phyloP scores from a whole-genome alignment of 192 early-diverging fungal species.

The Thamnidium elegans region DNA sequence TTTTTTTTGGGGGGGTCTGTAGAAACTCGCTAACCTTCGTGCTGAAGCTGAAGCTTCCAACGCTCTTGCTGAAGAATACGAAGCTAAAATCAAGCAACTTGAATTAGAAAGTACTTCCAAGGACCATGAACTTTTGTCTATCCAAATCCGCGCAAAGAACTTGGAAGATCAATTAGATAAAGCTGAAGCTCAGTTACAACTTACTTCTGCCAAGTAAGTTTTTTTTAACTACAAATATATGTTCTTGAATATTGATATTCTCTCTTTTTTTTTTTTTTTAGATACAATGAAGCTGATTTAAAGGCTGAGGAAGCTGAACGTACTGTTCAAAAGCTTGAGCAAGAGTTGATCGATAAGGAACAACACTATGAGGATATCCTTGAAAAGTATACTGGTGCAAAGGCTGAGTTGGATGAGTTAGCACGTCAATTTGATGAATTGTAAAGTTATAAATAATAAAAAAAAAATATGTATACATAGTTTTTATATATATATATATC shows the following conservation, averaged over 20 bases:
- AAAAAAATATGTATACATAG: background rate
- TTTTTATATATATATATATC: background rate
- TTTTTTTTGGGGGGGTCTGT: too few relatives aligned
- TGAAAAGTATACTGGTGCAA: constrained; percentile 62
- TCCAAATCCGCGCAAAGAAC: constrained; percentile 60
- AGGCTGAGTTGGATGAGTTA: constrained; percentile 78
- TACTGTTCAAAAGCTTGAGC: constrained; percentile 74
- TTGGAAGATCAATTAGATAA: constrained; percentile 36
- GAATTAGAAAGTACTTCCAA: constrained; percentile 59
- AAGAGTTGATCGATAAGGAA: constrained; percentile 73
- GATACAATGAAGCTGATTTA: constrained; percentile 63
- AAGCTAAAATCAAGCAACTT: constrained; percentile 60
- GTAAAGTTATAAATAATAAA: constrained; percentile 40
- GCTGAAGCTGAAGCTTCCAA: constrained; percentile 62
- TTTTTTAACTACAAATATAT: too few relatives aligned
- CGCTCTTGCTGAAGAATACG: constrained; percentile 61
- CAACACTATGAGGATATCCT: constrained; percentile 68
- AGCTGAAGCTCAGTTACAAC: constrained; percentile 49
- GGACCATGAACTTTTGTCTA: constrained; percentile 71
- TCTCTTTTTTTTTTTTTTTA: constrained; percentile 5
- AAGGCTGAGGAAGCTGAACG: constrained; percentile 84
- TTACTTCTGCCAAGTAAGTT: constrained; percentile 63
- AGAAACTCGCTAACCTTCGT: constrained; percentile 66
- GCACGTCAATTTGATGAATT: constrained; percentile 77
- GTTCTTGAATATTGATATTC: too few relatives aligned